phyloP scores from a whole-genome alignment of 345 rosid species.

The Ailanthus altissimus region DNA sequence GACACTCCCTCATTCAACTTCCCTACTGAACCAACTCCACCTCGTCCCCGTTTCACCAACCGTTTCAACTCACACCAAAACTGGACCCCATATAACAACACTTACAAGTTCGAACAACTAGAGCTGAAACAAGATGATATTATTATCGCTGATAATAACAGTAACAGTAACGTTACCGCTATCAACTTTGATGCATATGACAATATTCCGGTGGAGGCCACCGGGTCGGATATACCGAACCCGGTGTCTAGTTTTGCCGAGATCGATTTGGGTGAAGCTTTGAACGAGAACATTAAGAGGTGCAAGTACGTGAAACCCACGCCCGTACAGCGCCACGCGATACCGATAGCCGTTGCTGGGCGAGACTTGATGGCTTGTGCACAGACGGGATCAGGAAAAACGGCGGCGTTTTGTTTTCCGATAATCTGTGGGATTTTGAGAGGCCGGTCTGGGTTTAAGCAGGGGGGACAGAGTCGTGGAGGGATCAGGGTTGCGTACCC shows the following conservation, averaged over 20 bases:
- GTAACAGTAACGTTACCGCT: not conserved
- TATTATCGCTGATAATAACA: not conserved
- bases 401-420: constrained; percentile 59
- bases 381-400: constrained; percentile 62
- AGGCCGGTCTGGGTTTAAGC: not conserved
- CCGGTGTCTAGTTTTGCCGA: constrained; percentile 37
- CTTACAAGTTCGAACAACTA: constrained; percentile 29
- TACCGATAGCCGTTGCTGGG: constrained; percentile 52
- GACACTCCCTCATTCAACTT: not conserved
- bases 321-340: constrained; percentile 57
- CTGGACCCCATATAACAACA: not conserved
- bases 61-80: constrained; percentile 18
- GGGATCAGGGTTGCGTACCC: constrained; percentile 35
- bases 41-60: not conserved
- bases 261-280: constrained; percentile 38
- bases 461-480: constrained; percentile 17
- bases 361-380: constrained; percentile 68
- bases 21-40: constrained; percentile 16
- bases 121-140: constrained; percentile 26
- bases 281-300: constrained; percentile 40
- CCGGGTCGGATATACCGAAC: constrained; percentile 34
- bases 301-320: constrained; percentile 53
- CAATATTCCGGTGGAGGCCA: constrained; percentile 41
- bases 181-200: constrained; percentile 53
- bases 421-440: constrained; percentile 40